These are phyloP conservation scores for Nicotiana paniculata DNA, from an alignment of 257 asterid genomes.

Conservation along the genomic window DNA sequence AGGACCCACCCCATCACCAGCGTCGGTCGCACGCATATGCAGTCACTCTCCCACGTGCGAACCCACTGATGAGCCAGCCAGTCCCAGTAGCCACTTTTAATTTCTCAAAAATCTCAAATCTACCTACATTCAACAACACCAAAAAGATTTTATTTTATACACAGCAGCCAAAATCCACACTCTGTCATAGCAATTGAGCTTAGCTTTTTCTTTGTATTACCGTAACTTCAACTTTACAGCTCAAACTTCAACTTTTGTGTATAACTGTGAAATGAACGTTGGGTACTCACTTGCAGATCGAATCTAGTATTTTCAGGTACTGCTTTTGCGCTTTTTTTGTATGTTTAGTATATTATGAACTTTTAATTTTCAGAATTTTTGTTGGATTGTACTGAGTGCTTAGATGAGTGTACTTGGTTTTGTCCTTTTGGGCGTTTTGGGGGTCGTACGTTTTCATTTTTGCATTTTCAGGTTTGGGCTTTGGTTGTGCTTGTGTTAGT, in stretches of 20 bases:
- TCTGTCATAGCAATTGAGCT: neutral
- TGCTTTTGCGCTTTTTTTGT: neutral
- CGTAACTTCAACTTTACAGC: neutral
- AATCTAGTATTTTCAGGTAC: constrained; percentile 12
- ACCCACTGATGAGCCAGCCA: neutral
- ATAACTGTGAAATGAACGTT: neutral
- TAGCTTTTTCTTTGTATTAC: neutral
- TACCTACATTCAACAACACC: neutral
- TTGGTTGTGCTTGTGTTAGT: neutral
- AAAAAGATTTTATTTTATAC: neutral
- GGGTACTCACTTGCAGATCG: constrained; percentile 5
- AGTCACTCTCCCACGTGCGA: constrained; percentile 9
- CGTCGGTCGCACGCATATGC: constrained; percentile 9
- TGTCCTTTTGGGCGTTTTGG: neutral
- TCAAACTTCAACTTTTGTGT: neutral
- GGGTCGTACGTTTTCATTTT: neutral
- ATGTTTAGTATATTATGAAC: neutral
- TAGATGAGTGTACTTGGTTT: neutral
- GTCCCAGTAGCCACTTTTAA: neutral
- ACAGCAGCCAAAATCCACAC: neutral
- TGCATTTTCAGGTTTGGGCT: neutral
- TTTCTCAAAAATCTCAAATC: constrained; percentile 6
- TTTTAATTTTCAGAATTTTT: neutral
- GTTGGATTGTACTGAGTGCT: neutral
- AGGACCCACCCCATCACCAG: neutral